Conservation (phyloP, 768 basidiomycete species). For the Boletus rex-veris region DNA sequence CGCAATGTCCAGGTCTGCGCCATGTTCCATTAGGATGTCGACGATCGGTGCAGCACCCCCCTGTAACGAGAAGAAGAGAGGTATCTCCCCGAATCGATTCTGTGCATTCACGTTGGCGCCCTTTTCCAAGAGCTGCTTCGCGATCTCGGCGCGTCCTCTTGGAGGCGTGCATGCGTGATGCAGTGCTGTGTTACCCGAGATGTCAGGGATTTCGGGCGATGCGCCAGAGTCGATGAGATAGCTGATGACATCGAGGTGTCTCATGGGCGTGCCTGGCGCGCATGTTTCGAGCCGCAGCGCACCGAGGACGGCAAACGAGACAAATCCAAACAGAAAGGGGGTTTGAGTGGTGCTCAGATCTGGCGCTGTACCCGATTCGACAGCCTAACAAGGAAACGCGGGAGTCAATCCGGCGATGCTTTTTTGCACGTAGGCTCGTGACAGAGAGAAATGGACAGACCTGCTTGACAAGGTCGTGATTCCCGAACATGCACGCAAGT, state of each 20-base stretch:
- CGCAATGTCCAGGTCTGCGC: conserved; percentile 41
- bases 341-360: conserved; percentile 41
- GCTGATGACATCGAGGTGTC: conserved; percentile 36
- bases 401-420: background rate
- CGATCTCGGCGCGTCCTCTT: conserved; percentile 28
- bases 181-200: conserved; percentile 48
- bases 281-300: conserved; percentile 33
- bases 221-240: conserved; percentile 42
- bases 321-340: conserved; percentile 41
- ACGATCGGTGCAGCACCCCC: conserved; percentile 33
- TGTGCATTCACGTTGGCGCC: conserved; percentile 50
- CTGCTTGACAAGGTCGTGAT: conserved; percentile 17
- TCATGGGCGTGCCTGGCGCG: conserved; percentile 10
- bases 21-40: conserved; percentile 47
- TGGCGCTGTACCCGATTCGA: conserved; percentile 33
- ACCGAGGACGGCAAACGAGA: conserved; percentile 39
- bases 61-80: conserved; percentile 36
- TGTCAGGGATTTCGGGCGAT: conserved; percentile 40
- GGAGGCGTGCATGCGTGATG: conserved; percentile 40
- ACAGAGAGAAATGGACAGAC: conserved; percentile 6
- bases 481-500: conserved; percentile 24
- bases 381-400: conserved; percentile 8
- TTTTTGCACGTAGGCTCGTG: background rate
- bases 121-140: conserved; percentile 38
- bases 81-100: conserved; percentile 46